These are phyloP conservation scores for Epichloe festucae DNA, from an alignment of 2,329 filamentous ascomycete genomes.

Conservation along the genomic window DNA sequence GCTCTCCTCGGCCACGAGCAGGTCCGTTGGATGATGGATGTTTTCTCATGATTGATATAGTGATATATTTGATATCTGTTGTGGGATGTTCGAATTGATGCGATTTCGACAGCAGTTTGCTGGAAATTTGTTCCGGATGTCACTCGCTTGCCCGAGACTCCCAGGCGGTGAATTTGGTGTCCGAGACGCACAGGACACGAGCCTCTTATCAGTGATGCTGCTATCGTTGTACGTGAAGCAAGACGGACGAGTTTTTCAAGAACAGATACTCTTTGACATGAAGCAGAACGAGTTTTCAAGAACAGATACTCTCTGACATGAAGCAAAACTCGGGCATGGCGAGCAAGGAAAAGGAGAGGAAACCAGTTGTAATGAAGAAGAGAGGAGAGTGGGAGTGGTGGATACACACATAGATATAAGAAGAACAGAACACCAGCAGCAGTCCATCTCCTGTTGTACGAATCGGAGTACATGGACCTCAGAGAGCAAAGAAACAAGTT, in stretches of 20 bases:
- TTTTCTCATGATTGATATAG: constrained; percentile 16
- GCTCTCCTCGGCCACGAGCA: constrained; percentile 12
- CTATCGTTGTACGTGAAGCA: not conserved
- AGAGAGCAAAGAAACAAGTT: constrained; percentile 1
- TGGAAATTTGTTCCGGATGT: not conserved
- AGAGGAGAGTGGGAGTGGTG: constrained; percentile 17
- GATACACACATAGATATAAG: constrained; percentile 23
- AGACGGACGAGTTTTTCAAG: not conserved
- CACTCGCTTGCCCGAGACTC: not conserved
- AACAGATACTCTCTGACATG: not conserved
- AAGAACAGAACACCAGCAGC: constrained; percentile 8
- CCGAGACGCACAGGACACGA: not conserved
- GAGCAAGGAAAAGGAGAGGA: constrained; percentile 6
- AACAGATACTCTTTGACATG: not conserved
- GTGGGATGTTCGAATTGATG: not conserved
- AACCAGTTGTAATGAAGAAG: constrained; percentile 7
- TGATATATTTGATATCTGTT: not conserved
- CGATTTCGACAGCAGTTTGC: no score
- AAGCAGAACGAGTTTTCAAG: not conserved
- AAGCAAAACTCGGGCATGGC: not conserved
- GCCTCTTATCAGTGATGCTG: not conserved
- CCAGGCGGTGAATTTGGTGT: not conserved
- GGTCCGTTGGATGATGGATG: constrained; percentile 13
- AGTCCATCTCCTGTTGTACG: constrained; percentile 3
- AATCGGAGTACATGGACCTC: not conserved